phyloP scores from a whole-genome alignment of 2,329 filamentous ascomycete species.

The Pestalotiopsis sp. region DNA sequence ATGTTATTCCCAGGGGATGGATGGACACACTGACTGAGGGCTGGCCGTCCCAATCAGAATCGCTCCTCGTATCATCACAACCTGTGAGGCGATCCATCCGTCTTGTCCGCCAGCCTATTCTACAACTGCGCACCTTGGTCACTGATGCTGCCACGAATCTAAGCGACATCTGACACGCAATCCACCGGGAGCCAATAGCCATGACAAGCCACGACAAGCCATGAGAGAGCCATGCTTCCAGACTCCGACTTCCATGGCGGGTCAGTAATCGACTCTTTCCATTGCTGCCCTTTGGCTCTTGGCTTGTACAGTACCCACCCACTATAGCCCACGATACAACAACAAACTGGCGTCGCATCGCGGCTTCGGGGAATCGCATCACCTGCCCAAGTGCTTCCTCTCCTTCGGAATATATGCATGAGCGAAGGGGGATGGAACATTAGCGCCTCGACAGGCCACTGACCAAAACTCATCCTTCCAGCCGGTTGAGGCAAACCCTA shows the following conservation, averaged over 20 bases:
- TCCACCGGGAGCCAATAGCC: background rate
- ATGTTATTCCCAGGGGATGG: background rate
- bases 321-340: background rate
- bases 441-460: conserved; percentile 5
- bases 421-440: conserved; percentile 14
- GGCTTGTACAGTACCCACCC: background rate
- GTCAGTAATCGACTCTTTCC: background rate
- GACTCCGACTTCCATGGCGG: background rate
- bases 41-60: background rate
- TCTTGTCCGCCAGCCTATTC: background rate
- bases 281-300: background rate
- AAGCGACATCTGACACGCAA: conserved; percentile 9
- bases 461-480: background rate
- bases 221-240: background rate
- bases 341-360: conserved; percentile 6
- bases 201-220: background rate
- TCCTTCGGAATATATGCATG: background rate
- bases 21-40: background rate
- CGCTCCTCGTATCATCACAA: background rate
- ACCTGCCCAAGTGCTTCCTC: conserved; percentile 14
- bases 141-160: conserved; percentile 5
- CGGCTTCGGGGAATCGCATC: conserved; percentile 15
- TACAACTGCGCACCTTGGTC: background rate
- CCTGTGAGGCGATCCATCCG: background rate
- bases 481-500: background rate